Evolutionary conservation across 2,329 filamentous ascomycete genomes (phyloP).

Genomic region (Claviceps arundinis): DNA sequence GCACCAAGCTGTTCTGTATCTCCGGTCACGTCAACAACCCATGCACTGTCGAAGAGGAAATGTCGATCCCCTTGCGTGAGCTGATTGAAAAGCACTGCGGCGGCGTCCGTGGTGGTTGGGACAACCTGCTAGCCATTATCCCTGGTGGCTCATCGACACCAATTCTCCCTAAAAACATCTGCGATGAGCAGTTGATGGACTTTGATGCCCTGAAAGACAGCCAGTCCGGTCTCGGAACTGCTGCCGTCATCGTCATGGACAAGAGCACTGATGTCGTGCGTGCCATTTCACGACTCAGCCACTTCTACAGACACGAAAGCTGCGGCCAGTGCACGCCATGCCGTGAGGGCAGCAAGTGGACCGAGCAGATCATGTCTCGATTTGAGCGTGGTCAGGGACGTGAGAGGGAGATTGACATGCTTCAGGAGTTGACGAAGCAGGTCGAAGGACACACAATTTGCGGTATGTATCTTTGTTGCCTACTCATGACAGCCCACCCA

Average conservation of each 20-base stretch:
- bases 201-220: slow-evolving; percentile 97
- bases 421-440: slow-evolving; percentile 98
- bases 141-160: slow-evolving; percentile 94
- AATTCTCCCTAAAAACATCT: slow-evolving; percentile 78
- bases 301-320: slow-evolving; percentile 97
- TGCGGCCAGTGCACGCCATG: slow-evolving; percentile 99
- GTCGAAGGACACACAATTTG: slow-evolving; percentile 99
- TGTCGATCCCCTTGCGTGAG: slow-evolving; percentile 92
- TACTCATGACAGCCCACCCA: neutral
- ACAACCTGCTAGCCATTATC: slow-evolving; percentile 90
- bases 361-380: slow-evolving; percentile 94
- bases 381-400: slow-evolving; percentile 86
- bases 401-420: slow-evolving; percentile 94
- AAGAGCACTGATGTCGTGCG: slow-evolving; percentile 94
- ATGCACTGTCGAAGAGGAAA: slow-evolving; percentile 95
- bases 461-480: slow-evolving; percentile 39
- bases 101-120: slow-evolving; percentile 92
- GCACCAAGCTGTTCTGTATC: slow-evolving; percentile 97
- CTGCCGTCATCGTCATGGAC: slow-evolving; percentile 98
- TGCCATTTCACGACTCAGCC: slow-evolving; percentile 80
- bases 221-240: slow-evolving; percentile 92
- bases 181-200: slow-evolving; percentile 96
- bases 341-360: slow-evolving; percentile 98
- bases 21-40: slow-evolving; percentile 99
- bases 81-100: slow-evolving; percentile 98